phyloP scores from a whole-genome alignment of 108 stramenopile genomes.

The Skeletonema menzelii region DNA sequence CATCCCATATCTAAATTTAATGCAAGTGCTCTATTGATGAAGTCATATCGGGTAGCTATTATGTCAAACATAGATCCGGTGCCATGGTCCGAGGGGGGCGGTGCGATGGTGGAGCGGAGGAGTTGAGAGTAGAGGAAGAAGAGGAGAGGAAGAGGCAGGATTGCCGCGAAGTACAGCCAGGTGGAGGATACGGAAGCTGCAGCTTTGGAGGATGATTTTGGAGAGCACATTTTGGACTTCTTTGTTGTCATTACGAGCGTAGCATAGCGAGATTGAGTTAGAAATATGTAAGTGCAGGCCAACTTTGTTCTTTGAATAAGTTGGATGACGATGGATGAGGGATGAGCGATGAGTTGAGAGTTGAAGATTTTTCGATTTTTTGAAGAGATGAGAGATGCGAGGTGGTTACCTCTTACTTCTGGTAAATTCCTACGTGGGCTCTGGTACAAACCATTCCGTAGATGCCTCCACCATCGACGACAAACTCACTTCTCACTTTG shows the following conservation, averaged over 20 bases:
- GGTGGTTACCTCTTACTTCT: neutral
- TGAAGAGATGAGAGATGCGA: neutral
- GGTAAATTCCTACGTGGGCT: neutral
- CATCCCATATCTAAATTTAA: constrained; percentile 86
- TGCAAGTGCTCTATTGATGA: constrained; percentile 86
- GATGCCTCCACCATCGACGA: neutral
- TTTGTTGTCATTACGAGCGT: neutral
- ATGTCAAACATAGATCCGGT: constrained; percentile 88
- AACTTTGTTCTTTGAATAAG: neutral
- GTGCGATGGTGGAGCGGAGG: constrained; percentile 25
- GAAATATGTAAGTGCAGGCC: no score
- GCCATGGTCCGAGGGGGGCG: constrained; percentile 62
- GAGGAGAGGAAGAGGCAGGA: constrained; percentile 9
- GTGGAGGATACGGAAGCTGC: neutral
- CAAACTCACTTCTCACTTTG: constrained; percentile 61
- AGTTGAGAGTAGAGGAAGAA: constrained; percentile 27
- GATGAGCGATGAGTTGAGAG: no score
- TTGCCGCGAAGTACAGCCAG: neutral
- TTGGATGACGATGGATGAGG: no score
- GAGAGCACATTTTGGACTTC: neutral
- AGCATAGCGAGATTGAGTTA: no score
- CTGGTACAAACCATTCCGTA: neutral
- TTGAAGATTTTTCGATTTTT: neutral
- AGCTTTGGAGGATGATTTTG: neutral
- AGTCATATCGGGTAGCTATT: constrained; percentile 80